phyloP scores from a whole-genome alignment of 345 rosid genomes.

The Pseudoturritis turrita region DNA sequence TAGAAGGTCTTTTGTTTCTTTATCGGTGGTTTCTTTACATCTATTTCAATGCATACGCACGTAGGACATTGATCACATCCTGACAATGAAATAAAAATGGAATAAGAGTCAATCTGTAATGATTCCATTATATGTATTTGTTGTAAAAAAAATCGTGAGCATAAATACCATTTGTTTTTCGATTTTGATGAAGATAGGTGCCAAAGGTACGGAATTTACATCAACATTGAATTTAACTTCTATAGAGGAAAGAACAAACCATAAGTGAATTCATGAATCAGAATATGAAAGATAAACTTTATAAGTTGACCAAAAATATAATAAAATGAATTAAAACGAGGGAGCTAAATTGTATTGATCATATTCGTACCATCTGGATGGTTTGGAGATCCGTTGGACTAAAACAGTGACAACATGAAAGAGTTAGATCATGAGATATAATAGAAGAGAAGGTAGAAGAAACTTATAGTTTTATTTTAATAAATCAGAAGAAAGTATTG shows the following conservation, averaged over 20 bases:
- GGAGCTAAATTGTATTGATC: neutral
- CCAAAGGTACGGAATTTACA: no score
- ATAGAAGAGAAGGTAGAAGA: no score
- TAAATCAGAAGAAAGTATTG: no score
- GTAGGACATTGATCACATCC: neutral
- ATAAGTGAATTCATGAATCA: neutral
- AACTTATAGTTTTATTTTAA: no score
- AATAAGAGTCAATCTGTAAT: neutral
- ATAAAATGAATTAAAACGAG: no score
- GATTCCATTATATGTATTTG: neutral
- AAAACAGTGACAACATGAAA: neutral
- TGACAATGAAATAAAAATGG: neutral
- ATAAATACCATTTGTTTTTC: no score
- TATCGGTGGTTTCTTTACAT: no score
- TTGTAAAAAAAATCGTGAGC: neutral
- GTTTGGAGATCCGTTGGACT: neutral
- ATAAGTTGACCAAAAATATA: neutral
- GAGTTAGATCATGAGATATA: neutral
- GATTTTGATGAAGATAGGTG: no score
- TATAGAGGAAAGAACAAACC: no score
- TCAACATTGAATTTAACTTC: no score
- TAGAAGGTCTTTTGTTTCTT: no score
- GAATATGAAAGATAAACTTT: neutral
- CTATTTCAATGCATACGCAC: neutral
- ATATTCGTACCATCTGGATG: neutral